Evolutionary conservation across 495 filamentous ascomycete species (phyloP), one percentile per base, ranked within the genome.

Genomic region (Penicillium paradoxum): DNA sequence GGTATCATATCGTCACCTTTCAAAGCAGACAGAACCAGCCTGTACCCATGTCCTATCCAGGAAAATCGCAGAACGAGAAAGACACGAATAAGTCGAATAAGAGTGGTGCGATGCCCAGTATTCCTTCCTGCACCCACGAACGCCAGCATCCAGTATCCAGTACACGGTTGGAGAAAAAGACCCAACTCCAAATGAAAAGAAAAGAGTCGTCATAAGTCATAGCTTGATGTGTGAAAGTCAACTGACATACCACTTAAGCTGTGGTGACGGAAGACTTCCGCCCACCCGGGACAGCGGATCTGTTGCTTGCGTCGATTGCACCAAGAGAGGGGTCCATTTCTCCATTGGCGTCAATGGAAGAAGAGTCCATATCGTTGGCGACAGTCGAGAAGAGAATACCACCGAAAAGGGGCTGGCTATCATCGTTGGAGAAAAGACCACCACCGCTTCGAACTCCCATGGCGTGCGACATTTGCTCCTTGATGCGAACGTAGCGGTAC

Each of bases 391-490:
- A 75, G 15, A 72, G 53, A 25, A 63, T 68, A 0, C 68, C 65
- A 22, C 68, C 69, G 27, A 53, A 66, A 18, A 51, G 58, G 37
- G 50, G 62, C 48, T 60, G 66, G 38, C 56, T 66, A 6, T 73
- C 70, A 24, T 65, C 66, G 0, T 69, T 74, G 10, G 72, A 73
- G 43, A 79, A 79, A 17, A 80, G 60, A 6, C 70, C 66, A 14
- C 70, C 70, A 13, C 76, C 77, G 6, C 71, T 63, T 22, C 70
- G 66, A 13, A 72, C 75, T 2, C 75, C 79, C 18, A 89, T 68
- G 0, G 92, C 92, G 51, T 86, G 82, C 11, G 83, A 83, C 19
- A 98, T 78, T 79, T 92, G 90, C 62, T 96, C 91, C 54, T 90
- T 89, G 65, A 97, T 84, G 13, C 93, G 84, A 30, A 92, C 84